phyloP scores from a whole-genome alignment of 495 filamentous ascomycete species.

The Cladorrhinum samala region DNA sequence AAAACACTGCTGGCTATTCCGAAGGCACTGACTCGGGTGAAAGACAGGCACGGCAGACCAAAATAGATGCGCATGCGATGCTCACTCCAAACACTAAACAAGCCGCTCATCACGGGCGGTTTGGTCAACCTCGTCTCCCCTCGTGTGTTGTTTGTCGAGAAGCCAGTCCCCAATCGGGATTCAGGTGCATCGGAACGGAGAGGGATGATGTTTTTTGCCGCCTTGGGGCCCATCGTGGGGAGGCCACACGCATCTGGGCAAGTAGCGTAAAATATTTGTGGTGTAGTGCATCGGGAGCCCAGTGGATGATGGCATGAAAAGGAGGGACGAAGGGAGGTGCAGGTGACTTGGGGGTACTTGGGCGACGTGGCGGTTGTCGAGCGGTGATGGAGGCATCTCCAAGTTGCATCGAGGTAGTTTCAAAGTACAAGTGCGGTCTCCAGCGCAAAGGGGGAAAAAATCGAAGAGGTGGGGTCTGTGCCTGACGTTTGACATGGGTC shows the following conservation, averaged over 20 bases:
- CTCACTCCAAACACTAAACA: constrained; percentile 2
- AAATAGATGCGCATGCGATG: constrained; percentile 1
- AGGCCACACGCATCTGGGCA: too few relatives aligned
- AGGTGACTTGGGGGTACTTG: constrained; percentile 9
- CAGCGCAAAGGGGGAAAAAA: background rate
- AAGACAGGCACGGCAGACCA: background rate
- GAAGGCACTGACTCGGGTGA: constrained; percentile 1
- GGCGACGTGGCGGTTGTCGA: too few relatives aligned
- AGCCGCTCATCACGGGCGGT: background rate
- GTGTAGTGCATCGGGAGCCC: too few relatives aligned
- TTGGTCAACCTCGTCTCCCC: background rate
- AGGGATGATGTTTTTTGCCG: constrained; percentile 6
- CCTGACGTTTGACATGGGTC: constrained; percentile 25
- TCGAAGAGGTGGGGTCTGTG: constrained; percentile 23
- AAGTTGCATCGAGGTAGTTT: too few relatives aligned
- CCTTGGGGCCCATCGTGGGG: constrained; percentile 3
- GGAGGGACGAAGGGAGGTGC: constrained; percentile 3
- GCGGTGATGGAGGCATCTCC: too few relatives aligned
- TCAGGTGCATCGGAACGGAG: background rate
- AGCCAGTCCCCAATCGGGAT: background rate
- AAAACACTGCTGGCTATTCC: background rate
- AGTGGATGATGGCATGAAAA: background rate
- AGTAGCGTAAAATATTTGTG: too few relatives aligned
- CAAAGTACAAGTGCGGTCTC: constrained; percentile 5
- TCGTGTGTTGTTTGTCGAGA: too few relatives aligned